These are phyloP conservation scores for Tricholoma sp. DNA, from an alignment of 768 basidiomycete genomes.

Conservation along the genomic window DNA sequence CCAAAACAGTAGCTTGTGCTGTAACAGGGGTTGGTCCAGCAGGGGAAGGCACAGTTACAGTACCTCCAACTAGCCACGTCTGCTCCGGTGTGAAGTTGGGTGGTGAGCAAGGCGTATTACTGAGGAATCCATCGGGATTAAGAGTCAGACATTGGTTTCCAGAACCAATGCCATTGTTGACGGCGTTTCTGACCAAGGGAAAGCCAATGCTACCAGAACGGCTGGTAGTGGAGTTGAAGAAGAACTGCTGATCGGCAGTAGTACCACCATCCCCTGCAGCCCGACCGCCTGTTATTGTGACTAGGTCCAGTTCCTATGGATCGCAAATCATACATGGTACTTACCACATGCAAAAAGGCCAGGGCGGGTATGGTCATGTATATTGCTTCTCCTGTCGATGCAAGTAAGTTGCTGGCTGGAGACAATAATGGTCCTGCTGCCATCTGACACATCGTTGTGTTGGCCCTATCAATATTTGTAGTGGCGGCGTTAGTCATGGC, in stretches of 20 bases:
- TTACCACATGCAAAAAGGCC: constrained; percentile 23
- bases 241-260: constrained; percentile 21
- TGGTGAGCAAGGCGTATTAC: constrained; percentile 21
- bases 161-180: constrained; percentile 19
- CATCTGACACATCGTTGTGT: constrained; percentile 24
- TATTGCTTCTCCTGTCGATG: constrained; percentile 21
- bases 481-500: neutral
- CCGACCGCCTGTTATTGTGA: constrained; percentile 14
- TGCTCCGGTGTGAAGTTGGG: constrained; percentile 22
- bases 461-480: constrained; percentile 14
- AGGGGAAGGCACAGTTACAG: neutral
- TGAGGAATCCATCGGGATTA: constrained; percentile 21
- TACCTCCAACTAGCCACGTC: constrained; percentile 17
- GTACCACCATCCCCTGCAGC: constrained; percentile 24
- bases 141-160: constrained; percentile 21
- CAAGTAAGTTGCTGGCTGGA: constrained; percentile 25
- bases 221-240: constrained; percentile 18
- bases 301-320: neutral
- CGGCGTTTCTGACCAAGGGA: constrained; percentile 16
- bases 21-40: too few species aligned
- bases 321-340: neutral
- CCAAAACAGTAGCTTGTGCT: neutral
- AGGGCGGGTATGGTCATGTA: constrained; percentile 20
- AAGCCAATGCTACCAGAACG: constrained; percentile 14
- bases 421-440: constrained; percentile 21